Evolutionary conservation across 2,329 filamentous ascomycete species (phyloP).

Genomic region (Pezicula carpinea): DNA sequence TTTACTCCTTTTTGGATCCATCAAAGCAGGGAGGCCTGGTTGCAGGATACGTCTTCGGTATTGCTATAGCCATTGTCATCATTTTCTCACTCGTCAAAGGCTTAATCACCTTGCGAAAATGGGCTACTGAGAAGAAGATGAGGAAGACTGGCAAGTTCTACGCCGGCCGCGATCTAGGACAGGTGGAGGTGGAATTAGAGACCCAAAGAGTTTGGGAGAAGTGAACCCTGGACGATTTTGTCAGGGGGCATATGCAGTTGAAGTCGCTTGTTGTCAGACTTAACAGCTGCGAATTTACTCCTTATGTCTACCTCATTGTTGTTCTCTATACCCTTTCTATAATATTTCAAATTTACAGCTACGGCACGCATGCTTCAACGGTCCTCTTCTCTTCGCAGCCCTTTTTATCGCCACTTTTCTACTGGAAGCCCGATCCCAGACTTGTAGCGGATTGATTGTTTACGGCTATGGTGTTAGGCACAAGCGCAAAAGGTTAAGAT

Average conservation of each 20-base stretch:
- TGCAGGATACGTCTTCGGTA: constrained; percentile 23
- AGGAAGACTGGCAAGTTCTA: constrained; percentile 34
- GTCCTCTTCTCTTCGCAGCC: no score
- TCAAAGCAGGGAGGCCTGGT: constrained; percentile 11
- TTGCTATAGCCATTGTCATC: constrained; percentile 20
- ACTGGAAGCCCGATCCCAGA: no score
- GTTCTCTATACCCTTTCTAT: no score
- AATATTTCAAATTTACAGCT: no score
- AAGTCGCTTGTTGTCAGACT: neutral
- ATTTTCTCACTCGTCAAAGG: constrained; percentile 20
- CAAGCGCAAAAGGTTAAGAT: no score
- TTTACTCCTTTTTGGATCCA: constrained; percentile 74
- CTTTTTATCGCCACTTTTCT: no score
- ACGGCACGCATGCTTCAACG: no score
- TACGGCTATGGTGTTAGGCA: no score
- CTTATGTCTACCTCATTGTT: neutral
- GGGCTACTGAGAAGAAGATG: constrained; percentile 37
- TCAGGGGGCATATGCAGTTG: neutral
- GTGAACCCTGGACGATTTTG: neutral
- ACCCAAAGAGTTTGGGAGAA: constrained; percentile 22
- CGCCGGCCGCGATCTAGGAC: constrained; percentile 17
- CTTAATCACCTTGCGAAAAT: constrained; percentile 12
- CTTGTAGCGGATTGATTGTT: no score
- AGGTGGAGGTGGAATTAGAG: constrained; percentile 21
- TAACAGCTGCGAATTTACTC: neutral